Conservation (phyloP, 768 basidiomycete species). For the Suillus subalutaceus region DNA sequence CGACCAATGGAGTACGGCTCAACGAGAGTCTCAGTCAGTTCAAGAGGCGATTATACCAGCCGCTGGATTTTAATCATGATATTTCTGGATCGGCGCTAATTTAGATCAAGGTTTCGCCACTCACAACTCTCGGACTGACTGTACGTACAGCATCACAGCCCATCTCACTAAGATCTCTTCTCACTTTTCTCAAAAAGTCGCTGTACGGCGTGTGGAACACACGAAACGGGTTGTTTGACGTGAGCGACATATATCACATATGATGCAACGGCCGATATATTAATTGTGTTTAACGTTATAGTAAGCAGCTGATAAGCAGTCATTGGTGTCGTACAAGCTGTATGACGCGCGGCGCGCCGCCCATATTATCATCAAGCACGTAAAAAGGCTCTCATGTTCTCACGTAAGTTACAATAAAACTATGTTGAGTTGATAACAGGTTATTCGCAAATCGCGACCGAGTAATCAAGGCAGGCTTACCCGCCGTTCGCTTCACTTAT, state of each 20-base stretch:
- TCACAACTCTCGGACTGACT: no score
- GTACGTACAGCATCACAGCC: no score
- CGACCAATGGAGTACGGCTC: no score
- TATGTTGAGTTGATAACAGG: background rate
- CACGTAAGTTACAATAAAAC: background rate
- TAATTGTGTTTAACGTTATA: background rate
- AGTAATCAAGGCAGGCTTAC: background rate
- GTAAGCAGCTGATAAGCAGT: background rate
- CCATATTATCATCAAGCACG: background rate
- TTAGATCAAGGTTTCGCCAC: background rate
- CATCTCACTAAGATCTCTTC: no score
- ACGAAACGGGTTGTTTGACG: no score
- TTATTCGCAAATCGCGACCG: constrained; percentile 1
- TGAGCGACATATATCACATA: no score
- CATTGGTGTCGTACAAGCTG: no score
- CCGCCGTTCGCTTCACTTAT: constrained; percentile 1
- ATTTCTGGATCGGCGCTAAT: background rate
- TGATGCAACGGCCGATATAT: background rate
- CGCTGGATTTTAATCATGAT: no score
- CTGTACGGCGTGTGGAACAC: no score
- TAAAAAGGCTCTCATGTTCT: background rate
- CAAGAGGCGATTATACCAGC: no score
- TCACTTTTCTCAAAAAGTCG: no score
- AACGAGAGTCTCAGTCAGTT: no score
- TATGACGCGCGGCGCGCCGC: background rate